Percentiles rank a stretch among this genome's conserved stretches.
These are phyloP conservation scores for Flaveria trinervia DNA, from an alignment of 129 eudicot genomes.

Conservation along the genomic window DNA sequence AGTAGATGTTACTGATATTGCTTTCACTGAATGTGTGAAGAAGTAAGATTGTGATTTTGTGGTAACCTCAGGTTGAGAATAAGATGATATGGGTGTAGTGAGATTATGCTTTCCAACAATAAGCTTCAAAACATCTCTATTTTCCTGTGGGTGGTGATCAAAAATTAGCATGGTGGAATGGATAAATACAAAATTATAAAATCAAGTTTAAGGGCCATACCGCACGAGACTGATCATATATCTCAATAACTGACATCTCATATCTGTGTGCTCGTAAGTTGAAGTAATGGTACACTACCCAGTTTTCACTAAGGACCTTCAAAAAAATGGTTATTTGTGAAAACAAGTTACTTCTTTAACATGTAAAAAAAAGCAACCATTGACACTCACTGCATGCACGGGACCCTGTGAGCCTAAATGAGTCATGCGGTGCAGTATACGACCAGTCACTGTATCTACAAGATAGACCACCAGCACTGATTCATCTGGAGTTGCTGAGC, in stretches of 20 bases:
- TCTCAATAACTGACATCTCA: slow-evolving; percentile 96
- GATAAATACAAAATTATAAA: background rate
- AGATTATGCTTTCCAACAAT: slow-evolving; percentile 94
- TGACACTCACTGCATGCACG: slow-evolving; percentile 87
- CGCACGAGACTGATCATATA: slow-evolving; percentile 97
- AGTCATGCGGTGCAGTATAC: slow-evolving; percentile 84
- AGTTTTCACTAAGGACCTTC: slow-evolving; percentile 96
- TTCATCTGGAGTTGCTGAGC: slow-evolving; percentile 95
- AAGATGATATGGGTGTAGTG: slow-evolving; percentile 85
- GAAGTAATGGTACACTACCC: slow-evolving; percentile 99
- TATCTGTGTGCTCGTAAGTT: slow-evolving; percentile 93
- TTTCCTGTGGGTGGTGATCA: slow-evolving; percentile 57
- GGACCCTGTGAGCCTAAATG: slow-evolving; percentile 99
- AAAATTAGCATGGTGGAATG: background rate
- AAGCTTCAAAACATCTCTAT: slow-evolving; percentile 87
- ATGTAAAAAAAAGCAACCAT: slow-evolving; percentile 1
- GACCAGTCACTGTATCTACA: slow-evolving; percentile 91
- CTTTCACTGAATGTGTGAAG: slow-evolving; percentile 84
- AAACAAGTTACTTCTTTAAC: background rate
- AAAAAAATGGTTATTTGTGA: slow-evolving; percentile 3
- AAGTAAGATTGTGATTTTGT: slow-evolving; percentile 92
- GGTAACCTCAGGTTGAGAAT: slow-evolving; percentile 86
- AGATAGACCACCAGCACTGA: slow-evolving; percentile 75
- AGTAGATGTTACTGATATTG: slow-evolving; percentile 82
- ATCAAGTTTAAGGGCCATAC: slow-evolving; percentile 43